A percentile compares a stretch with the other conserved stretches of the same genome.
Evolutionary conservation across 2,329 filamentous ascomycete genomes (phyloP).

Genomic region (Beauveria varroae): DNA sequence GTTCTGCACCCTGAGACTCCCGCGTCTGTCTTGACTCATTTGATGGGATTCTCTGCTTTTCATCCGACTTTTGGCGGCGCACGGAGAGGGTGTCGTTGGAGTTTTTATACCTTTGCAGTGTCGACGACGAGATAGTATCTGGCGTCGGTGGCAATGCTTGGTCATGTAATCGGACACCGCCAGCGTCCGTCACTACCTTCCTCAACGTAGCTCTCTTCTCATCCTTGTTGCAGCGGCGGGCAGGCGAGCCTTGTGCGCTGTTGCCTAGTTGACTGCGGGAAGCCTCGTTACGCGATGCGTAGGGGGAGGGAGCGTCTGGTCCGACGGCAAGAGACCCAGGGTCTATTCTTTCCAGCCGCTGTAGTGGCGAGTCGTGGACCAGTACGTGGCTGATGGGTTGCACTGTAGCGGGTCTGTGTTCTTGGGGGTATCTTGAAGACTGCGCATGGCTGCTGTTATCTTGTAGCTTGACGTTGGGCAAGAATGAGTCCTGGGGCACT

Average conservation of each 20-base stretch:
- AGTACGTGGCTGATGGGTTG: conserved; percentile 40
- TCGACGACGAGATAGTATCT: conserved; percentile 51
- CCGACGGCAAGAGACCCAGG: neutral
- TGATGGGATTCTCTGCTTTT: conserved; percentile 18
- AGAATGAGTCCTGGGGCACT: neutral
- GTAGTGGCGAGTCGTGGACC: conserved; percentile 39
- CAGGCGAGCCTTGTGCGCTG: conserved; percentile 16
- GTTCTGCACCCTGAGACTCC: neutral
- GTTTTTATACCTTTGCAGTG: conserved; percentile 41
- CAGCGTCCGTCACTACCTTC: conserved; percentile 41
- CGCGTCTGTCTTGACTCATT: neutral
- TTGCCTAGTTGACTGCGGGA: neutral
- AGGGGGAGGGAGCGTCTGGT: neutral
- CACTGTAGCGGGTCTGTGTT: conserved; percentile 13
- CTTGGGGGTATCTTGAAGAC: neutral
- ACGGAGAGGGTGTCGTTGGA: conserved; percentile 41
- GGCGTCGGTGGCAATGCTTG: conserved; percentile 49
- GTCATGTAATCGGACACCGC: conserved; percentile 32
- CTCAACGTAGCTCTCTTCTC: conserved; percentile 42
- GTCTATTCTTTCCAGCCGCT: conserved; percentile 41
- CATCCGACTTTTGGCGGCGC: conserved; percentile 21
- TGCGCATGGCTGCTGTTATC: neutral
- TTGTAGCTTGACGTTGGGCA: conserved; percentile 6
- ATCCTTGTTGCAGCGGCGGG: conserved; percentile 28
- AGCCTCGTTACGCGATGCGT: neutral